phyloP scores from a whole-genome alignment of 768 basidiomycete species.

The Strobilomyces dryophilus region DNA sequence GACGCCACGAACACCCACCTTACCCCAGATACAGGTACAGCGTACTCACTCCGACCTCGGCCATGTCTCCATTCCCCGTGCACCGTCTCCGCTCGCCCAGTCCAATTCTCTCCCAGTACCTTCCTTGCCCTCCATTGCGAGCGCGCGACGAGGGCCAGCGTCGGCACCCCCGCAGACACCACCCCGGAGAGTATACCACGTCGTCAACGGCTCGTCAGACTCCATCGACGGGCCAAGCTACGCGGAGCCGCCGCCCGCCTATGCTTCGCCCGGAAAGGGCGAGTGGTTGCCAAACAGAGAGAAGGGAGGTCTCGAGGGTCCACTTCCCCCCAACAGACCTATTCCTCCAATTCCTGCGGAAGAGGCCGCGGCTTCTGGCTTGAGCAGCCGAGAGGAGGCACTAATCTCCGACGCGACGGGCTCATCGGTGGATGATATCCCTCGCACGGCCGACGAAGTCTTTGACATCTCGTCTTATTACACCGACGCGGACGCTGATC shows the following conservation, averaged over 20 bases:
- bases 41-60: slow-evolving; percentile 19
- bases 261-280: slow-evolving; percentile 26
- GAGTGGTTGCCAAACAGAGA: slow-evolving; percentile 13
- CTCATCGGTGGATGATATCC: slow-evolving; percentile 11
- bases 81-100: too few species aligned
- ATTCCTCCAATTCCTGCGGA: slow-evolving; percentile 15
- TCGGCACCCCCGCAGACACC: slow-evolving; percentile 30
- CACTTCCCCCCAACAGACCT: slow-evolving; percentile 14
- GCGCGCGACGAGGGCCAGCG: not conserved
- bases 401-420: not conserved
- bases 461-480: slow-evolving; percentile 28
- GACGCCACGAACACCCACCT: slow-evolving; percentile 15
- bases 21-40: slow-evolving; percentile 25
- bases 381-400: not conserved
- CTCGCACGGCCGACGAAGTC: slow-evolving; percentile 23
- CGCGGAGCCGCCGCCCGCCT: slow-evolving; percentile 46
- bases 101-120: too few species aligned
- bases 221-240: slow-evolving; percentile 16
- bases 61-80: not conserved
- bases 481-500: slow-evolving; percentile 6
- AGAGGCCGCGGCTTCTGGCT: slow-evolving; percentile 4
- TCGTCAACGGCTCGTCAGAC: slow-evolving; percentile 37
- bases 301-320: slow-evolving; percentile 9
- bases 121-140: slow-evolving; percentile 4
- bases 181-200: slow-evolving; percentile 38